A percentile compares a stretch with the other conserved stretches of the same genome.
These are phyloP conservation scores for Silybum marianum DNA, from an alignment of 129 eudicot species.

Conservation along the genomic window DNA sequence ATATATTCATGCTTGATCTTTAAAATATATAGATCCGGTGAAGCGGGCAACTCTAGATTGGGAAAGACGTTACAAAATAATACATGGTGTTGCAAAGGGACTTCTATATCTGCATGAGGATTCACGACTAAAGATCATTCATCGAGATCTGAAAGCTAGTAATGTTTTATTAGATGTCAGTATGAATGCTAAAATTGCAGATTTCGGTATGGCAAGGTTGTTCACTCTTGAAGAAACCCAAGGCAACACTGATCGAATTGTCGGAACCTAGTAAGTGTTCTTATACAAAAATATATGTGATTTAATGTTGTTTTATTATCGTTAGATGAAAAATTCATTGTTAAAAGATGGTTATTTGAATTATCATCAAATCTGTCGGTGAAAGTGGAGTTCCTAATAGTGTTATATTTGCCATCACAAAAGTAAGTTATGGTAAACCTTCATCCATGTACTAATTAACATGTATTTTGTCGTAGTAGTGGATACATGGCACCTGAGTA, in stretches of 20 bases:
- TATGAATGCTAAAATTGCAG: conserved; percentile 54
- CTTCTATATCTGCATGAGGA: conserved; percentile 55
- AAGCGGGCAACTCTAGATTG: conserved; percentile 33
- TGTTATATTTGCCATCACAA: not conserved
- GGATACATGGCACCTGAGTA: conserved; percentile 68
- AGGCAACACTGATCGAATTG: conserved; percentile 41
- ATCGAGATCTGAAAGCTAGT: conserved; percentile 58
- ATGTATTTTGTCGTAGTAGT: conserved; percentile 20
- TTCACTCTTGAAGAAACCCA: conserved; percentile 46
- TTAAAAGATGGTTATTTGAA: not conserved
- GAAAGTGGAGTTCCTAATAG: not conserved
- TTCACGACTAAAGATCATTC: conserved; percentile 49
- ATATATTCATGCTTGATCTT: not conserved
- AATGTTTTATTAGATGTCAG: conserved; percentile 46
- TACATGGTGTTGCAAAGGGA: conserved; percentile 45
- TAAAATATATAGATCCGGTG: conserved; percentile 16
- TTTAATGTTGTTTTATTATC: not conserved
- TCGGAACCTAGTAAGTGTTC: conserved; percentile 53
- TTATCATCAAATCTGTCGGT: not conserved
- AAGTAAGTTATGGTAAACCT: not conserved
- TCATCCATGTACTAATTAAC: not conserved
- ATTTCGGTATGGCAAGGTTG: conserved; percentile 54
- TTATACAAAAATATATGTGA: not conserved
- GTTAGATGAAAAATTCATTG: not conserved
- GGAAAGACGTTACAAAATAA: conserved; percentile 41